Evolutionary conservation across 768 basidiomycete species (phyloP), one percentile per base, ranked within the genome.

Genomic region (Tylopilus felleus): DNA sequence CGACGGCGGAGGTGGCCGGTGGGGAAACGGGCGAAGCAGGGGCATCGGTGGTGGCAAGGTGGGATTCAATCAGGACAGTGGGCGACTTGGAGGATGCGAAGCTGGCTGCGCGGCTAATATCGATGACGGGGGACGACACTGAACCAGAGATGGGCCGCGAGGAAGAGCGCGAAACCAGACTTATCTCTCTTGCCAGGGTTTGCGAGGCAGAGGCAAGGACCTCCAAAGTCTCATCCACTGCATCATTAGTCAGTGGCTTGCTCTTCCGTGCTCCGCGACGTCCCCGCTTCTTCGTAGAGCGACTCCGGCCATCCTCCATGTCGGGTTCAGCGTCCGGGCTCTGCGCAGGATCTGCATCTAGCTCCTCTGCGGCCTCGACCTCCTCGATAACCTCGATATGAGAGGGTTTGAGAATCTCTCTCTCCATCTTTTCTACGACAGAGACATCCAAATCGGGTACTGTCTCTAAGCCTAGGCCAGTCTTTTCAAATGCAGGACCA

Each of bases 261-360:
- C 87, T 88, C 74, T 91, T 94, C 49, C 94, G 80, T 3, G 86
- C 83, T 38, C 93, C 93, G 47, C 93, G 80, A 71, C 91, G 94
- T 53, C 90, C 80, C 25, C 90, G 80, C 72, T 86, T 93, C 68
- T 82, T 84, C 42, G 80, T 87, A 44, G 89, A 90, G 12, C 51
- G 85, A 81, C 57, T 77, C 41, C 53, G 65, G 16, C 64, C 71
- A 44, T 65, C 66, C 10, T 76, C 75, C n/a, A 60, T 31, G 17
- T 75, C 74, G 5, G 53, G 51, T 33, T 73, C 71, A 38, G 23
- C 35, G 28, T 67, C 60, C n/a, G 28, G 42, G 31, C 22, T 45
- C 36, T 43, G 60, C 19, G 58, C 66, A 28, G 5, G 33, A 38
- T 62, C 71, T 17, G 41, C 3, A 12, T 59, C 73, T 22, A 74